These are phyloP conservation scores for Zopfia rhizophila DNA, from an alignment of 2,329 filamentous ascomycete genomes.

Conservation along the genomic window DNA sequence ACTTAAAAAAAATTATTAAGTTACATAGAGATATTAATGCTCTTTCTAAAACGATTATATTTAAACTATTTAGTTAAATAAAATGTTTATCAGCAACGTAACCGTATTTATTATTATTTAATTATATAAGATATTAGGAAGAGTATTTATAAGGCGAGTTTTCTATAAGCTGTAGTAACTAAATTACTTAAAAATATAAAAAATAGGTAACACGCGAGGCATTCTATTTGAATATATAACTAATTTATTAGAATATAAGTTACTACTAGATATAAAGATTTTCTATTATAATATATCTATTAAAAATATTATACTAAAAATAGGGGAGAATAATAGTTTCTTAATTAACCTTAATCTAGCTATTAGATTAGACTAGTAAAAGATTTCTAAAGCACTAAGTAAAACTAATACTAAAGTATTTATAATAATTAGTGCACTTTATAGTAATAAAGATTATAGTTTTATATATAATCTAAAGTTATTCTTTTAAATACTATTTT, in stretches of 20 bases:
- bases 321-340: constrained; percentile 28
- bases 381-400: constrained; percentile 18
- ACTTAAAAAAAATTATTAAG: constrained; percentile 20
- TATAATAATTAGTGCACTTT: constrained; percentile 12
- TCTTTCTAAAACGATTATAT: constrained; percentile 18
- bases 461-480: constrained; percentile 12
- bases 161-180: constrained; percentile 27
- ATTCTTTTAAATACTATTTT: constrained; percentile 16
- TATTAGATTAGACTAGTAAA: too few relatives aligned
- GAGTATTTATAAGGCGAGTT: constrained; percentile 55
- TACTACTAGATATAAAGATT: constrained; percentile 27
- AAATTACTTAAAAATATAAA: constrained; percentile 23
- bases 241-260: constrained; percentile 22
- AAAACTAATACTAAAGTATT: constrained; percentile 15
- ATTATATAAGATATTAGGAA: constrained; percentile 54
- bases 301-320: constrained; percentile 34
- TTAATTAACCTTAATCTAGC: constrained; percentile 35
- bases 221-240: constrained; percentile 15
- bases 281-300: constrained; percentile 36
- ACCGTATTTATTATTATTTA: constrained; percentile 54
- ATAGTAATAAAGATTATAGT: constrained; percentile 6
- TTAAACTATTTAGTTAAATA: constrained; percentile 18
- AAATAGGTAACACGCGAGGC: constrained; percentile 15
- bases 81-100: constrained; percentile 26
- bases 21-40: constrained; percentile 17